phyloP scores from a whole-genome alignment of 805 yeast species.

The Metschnikowia reukaufii region DNA sequence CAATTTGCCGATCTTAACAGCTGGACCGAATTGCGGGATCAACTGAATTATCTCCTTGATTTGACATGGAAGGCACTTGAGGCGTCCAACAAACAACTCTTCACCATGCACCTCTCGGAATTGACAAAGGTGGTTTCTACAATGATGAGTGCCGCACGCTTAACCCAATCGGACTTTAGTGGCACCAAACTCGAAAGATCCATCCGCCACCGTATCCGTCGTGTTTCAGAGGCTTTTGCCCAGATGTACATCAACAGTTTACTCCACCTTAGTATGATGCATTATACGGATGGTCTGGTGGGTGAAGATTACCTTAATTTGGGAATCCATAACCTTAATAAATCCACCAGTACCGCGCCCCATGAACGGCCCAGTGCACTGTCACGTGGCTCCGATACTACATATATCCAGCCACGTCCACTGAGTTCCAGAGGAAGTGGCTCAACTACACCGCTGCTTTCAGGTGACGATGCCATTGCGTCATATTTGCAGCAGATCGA shows the following conservation, averaged over 20 bases:
- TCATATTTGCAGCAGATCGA: constrained; percentile 41
- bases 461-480: constrained; percentile 14
- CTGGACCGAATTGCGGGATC: constrained; percentile 58
- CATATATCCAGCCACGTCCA: constrained; percentile 3
- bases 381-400: constrained; percentile 16
- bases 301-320: constrained; percentile 31
- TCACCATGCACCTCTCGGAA: constrained; percentile 51
- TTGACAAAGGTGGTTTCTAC: constrained; percentile 53
- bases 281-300: constrained; percentile 25
- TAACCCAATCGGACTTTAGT: constrained; percentile 51
- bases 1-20: constrained; percentile 58
- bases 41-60: constrained; percentile 48
- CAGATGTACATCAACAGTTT: constrained; percentile 66
- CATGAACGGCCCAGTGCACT: constrained; percentile 11
- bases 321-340: constrained; percentile 31
- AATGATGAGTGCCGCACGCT: constrained; percentile 54
- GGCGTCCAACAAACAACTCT: constrained; percentile 51
- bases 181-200: constrained; percentile 47
- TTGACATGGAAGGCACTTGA: constrained; percentile 51
- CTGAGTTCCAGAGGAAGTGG: constrained; percentile 5
- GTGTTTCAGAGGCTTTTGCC: constrained; percentile 54
- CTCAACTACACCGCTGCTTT: constrained; percentile 9
- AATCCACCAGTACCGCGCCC: constrained; percentile 15
- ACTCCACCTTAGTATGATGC: constrained; percentile 52
- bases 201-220: constrained; percentile 50